Conservation (phyloP, 306 rosid genomes). For the Cyclanthera cordifolia region DNA sequence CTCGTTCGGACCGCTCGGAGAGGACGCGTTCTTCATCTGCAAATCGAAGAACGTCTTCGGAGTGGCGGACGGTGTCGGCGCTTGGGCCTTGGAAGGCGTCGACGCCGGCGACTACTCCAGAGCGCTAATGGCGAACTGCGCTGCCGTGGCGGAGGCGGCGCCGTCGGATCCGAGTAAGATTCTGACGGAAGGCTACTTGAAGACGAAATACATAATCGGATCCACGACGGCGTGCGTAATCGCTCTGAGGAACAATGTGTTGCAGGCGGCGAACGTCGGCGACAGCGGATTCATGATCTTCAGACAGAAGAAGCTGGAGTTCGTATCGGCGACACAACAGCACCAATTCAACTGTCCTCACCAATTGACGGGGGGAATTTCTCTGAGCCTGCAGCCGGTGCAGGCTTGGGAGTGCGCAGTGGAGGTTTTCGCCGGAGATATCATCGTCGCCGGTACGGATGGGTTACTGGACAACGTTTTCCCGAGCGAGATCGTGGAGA, state of each 20-base stretch:
- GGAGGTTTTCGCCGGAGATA: not conserved
- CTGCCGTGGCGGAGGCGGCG: not conserved
- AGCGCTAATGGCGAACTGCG: slow-evolving; percentile 1
- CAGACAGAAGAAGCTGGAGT: not conserved
- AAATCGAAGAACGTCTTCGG: not conserved
- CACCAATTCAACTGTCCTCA: not conserved
- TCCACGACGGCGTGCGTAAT: slow-evolving; percentile 21
- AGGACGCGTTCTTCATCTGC: slow-evolving; percentile 8
- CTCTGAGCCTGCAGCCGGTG: not conserved
- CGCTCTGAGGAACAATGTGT: not conserved
- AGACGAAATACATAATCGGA: not conserved
- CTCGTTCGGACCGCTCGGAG: not conserved
- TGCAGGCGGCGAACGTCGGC: slow-evolving; percentile 14
- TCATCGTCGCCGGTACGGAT: not conserved
- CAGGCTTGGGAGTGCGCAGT: not conserved
- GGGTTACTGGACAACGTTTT: slow-evolving; percentile 1
- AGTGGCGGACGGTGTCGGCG: slow-evolving; percentile 8
- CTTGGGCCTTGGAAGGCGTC: not conserved
- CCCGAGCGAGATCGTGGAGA: not conserved
- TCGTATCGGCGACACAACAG: slow-evolving; percentile 6
- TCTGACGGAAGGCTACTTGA: not conserved
- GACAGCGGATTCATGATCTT: slow-evolving; percentile 23
- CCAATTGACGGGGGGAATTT: not conserved
- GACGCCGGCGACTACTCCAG: slow-evolving; percentile 4
- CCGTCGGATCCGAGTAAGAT: not conserved